Percentiles rank a stretch among this genome's conserved stretches.
These are phyloP conservation scores for Aspergillus sp. DNA, from an alignment of 2,329 filamentous ascomycete genomes.

Conservation along the genomic window DNA sequence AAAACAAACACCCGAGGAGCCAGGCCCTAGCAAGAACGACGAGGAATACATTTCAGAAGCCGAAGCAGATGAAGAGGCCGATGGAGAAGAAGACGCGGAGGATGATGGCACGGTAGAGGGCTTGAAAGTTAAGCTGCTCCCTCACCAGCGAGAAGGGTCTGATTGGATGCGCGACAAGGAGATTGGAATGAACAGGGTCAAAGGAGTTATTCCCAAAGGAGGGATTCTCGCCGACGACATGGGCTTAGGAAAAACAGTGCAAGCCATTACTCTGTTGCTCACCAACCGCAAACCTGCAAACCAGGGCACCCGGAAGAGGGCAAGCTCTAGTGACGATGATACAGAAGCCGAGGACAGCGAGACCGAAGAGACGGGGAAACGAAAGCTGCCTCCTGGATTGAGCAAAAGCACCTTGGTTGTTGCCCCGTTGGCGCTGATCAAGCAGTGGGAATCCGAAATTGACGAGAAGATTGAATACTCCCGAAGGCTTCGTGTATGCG, in stretches of 20 bases:
- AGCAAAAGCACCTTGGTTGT: constrained; percentile 82
- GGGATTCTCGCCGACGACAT: constrained; percentile 93
- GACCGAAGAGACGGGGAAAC: constrained; percentile 40
- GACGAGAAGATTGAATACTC: constrained; percentile 64
- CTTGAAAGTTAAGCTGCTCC: constrained; percentile 76
- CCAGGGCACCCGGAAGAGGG: constrained; percentile 3
- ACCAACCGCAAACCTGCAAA: constrained; percentile 63
- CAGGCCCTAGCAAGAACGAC: constrained; percentile 15
- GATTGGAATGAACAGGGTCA: constrained; percentile 72
- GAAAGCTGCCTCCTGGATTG: constrained; percentile 58
- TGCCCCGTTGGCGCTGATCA: constrained; percentile 84
- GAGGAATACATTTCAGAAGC: constrained; percentile 33
- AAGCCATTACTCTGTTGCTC: constrained; percentile 81
- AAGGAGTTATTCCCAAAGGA: constrained; percentile 70
- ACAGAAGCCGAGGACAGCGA: constrained; percentile 44
- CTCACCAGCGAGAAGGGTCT: constrained; percentile 89
- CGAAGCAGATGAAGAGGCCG: constrained; percentile 27
- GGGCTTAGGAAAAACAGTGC: constrained; percentile 93
- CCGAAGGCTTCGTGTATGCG: constrained; percentile 67
- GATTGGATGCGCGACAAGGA: constrained; percentile 94
- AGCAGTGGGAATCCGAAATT: constrained; percentile 94
- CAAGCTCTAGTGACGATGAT: constrained; percentile 13
- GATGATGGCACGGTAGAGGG: constrained; percentile 64
- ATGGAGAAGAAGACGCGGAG: constrained; percentile 43
- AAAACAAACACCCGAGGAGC: constrained; percentile 55